phyloP scores from a whole-genome alignment of 2,329 filamentous ascomycete genomes.

The Huntiella savannae region DNA sequence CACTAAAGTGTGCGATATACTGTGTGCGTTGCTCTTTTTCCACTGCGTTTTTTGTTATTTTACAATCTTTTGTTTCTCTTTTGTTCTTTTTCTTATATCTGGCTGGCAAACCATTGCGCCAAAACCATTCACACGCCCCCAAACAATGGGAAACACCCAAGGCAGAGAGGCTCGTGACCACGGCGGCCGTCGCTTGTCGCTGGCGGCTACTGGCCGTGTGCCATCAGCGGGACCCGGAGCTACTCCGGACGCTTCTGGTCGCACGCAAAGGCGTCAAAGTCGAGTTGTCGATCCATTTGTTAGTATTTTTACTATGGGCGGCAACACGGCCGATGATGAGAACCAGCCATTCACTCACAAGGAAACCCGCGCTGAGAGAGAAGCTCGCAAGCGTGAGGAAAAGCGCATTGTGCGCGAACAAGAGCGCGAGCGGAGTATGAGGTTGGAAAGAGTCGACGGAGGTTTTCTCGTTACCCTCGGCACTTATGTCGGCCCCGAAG shows the following conservation, averaged over 20 bases:
- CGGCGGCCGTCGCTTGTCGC: not conserved
- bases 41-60: not conserved
- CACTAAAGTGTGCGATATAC: no score
- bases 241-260: conserved; percentile 19
- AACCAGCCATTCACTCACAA: conserved; percentile 41
- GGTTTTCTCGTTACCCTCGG: conserved; percentile 88
- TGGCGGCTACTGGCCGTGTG: conserved; percentile 1
- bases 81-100: not conserved
- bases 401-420: conserved; percentile 58
- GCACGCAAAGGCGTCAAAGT: not conserved
- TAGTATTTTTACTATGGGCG: not conserved
- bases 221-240: conserved; percentile 18
- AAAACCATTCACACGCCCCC: not conserved
- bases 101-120: not conserved
- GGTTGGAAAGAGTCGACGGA: conserved; percentile 82
- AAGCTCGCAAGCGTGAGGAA: conserved; percentile 66
- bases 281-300: conserved; percentile 2
- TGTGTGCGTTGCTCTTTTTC: no score
- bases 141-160: conserved; percentile 22
- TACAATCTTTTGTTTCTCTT: not conserved
- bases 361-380: conserved; percentile 81
- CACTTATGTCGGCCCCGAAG: conserved; percentile 78
- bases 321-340: conserved; percentile 1
- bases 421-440: conserved; percentile 78
- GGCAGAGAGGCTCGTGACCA: conserved; percentile 21